Evolutionary conservation across 2,329 filamentous ascomycete species (phyloP).

Genomic region (Cordyceps tenuipes): DNA sequence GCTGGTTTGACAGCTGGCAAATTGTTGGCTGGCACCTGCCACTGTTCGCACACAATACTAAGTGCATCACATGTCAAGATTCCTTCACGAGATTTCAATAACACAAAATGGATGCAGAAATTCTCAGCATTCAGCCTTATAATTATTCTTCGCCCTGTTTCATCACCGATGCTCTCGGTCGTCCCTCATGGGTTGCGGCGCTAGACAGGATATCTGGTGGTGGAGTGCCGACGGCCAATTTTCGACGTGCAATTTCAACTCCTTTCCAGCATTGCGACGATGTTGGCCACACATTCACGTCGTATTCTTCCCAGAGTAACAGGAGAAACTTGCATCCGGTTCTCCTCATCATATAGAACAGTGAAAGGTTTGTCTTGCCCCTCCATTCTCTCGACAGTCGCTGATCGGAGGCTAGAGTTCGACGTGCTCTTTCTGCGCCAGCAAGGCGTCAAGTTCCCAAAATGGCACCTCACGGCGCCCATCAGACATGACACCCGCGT

Average conservation of each 20-base stretch:
- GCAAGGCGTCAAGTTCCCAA: constrained; percentile 25
- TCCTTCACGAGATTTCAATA: background rate
- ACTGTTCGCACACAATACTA: background rate
- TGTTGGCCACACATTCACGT: background rate
- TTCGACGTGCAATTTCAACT: background rate
- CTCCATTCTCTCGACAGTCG: background rate
- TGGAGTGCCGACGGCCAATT: background rate
- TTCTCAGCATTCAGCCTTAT: background rate
- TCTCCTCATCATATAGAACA: constrained; percentile 1
- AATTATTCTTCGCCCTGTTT: background rate
- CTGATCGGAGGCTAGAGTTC: constrained; percentile 23
- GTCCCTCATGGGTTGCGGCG: too few relatives aligned
- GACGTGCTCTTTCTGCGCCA: constrained; percentile 34
- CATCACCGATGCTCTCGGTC: too few relatives aligned
- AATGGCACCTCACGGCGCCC: constrained; percentile 31
- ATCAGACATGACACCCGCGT: constrained; percentile 25
- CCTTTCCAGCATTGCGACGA: background rate
- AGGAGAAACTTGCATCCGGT: background rate
- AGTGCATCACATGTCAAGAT: background rate
- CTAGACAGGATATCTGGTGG: background rate
- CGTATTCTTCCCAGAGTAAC: background rate
- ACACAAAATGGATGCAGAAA: background rate
- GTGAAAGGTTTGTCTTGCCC: constrained; percentile 17
- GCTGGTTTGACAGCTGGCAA: background rate
- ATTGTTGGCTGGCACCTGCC: background rate